Conservation (phyloP, 805 yeast genomes). For the Wickerhamiella parazyma region DNA sequence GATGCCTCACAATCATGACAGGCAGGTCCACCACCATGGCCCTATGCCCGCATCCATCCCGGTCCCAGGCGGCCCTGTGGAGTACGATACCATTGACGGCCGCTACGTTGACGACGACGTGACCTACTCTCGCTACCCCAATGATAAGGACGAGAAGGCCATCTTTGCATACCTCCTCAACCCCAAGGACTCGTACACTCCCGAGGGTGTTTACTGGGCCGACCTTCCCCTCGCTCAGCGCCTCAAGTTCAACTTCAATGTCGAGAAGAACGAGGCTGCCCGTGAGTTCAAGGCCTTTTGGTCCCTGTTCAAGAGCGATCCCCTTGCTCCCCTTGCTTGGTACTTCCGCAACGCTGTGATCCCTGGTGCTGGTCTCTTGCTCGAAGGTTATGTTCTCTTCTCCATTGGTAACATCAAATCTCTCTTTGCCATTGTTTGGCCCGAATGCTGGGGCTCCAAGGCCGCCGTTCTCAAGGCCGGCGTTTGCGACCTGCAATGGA, state of each 20-base stretch:
- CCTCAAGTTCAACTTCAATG: constrained; percentile 19
- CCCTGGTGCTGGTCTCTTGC: constrained; percentile 29
- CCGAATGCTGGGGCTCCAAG: constrained; percentile 25
- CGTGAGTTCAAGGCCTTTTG: constrained; percentile 20
- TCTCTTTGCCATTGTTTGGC: constrained; percentile 26
- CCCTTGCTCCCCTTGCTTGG: constrained; percentile 26
- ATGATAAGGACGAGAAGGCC: constrained; percentile 24
- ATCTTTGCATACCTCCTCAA: constrained; percentile 24
- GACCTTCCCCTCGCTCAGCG: constrained; percentile 24
- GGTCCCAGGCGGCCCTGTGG: constrained; percentile 28
- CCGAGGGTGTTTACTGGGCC: constrained; percentile 29
- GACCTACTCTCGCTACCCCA: constrained; percentile 18
- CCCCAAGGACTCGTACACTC: constrained; percentile 25
- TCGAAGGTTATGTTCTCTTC: constrained; percentile 29
- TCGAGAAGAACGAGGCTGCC: constrained; percentile 21
- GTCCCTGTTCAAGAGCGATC: constrained; percentile 24
- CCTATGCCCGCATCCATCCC: constrained; percentile 27
- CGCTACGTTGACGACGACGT: constrained; percentile 19
- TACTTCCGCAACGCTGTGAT: constrained; percentile 26
- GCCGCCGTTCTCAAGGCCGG: constrained; percentile 9
- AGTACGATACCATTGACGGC: constrained; percentile 29
- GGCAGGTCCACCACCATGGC: constrained; percentile 20
- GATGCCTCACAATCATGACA: constrained; percentile 4
- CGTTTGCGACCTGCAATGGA: constrained; percentile 26
- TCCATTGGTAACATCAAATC: constrained; percentile 26